Evolutionary conservation across 2,329 filamentous ascomycete species (phyloP).

Genomic region (Ophiostoma sp.): DNA sequence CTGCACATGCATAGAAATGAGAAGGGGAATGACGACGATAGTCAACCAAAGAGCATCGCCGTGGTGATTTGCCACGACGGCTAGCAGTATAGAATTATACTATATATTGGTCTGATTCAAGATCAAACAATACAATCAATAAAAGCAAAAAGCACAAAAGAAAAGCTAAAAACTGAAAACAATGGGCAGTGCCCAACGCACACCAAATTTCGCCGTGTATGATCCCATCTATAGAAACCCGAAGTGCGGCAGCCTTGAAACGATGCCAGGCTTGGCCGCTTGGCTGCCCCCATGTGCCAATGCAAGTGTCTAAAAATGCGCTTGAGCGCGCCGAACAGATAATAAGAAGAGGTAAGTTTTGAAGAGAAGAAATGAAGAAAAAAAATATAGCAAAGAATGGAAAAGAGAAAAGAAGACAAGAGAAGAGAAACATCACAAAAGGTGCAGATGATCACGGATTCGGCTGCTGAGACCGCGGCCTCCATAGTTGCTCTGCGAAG

Average conservation of each 20-base stretch:
- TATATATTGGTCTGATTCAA: not conserved
- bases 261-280: constrained; percentile 4
- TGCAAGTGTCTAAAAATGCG: constrained; percentile 11
- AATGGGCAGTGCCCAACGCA: not conserved
- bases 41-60: not conserved
- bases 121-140: not conserved
- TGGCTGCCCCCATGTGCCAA: not conserved
- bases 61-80: not conserved
- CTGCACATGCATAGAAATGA: not conserved
- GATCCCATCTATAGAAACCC: constrained; percentile 12
- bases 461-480: not conserved
- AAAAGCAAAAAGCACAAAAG: not conserved
- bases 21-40: not conserved
- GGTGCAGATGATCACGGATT: not conserved
- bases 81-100: not conserved
- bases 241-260: not conserved
- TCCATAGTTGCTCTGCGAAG: constrained; percentile 12
- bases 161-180: not conserved
- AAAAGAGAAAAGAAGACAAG: not conserved
- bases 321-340: not conserved
- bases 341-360: no score
- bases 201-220: constrained; percentile 19
- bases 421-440: not conserved
- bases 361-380: not conserved
- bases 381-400: not conserved